Conservation (phyloP, 192 early-diverging fungal species). For the Dissophora globulifera region DNA sequence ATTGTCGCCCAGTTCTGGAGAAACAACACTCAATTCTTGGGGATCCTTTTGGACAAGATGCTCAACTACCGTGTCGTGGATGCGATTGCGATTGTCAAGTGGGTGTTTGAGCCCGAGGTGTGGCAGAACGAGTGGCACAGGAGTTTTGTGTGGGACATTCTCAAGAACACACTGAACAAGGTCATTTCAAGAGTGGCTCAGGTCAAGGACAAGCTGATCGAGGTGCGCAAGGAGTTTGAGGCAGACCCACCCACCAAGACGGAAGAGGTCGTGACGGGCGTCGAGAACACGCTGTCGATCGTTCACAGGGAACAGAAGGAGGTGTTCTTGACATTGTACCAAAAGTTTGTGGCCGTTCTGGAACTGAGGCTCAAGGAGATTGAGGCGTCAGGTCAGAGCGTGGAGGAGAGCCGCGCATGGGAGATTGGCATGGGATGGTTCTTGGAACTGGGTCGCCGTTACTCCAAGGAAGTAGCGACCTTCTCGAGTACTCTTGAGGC, state of each 20-base stretch:
- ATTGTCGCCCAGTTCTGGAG: constrained; percentile 89
- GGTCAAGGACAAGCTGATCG: constrained; percentile 64
- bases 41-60: constrained; percentile 93
- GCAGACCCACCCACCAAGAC: constrained; percentile 47
- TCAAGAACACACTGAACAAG: constrained; percentile 87
- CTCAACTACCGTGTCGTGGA: constrained; percentile 95
- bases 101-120: constrained; percentile 75
- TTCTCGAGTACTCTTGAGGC: constrained; percentile 57
- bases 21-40: constrained; percentile 89
- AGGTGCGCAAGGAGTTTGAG: constrained; percentile 51
- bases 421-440: constrained; percentile 63
- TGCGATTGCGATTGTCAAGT: constrained; percentile 80
- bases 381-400: constrained; percentile 13
- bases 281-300: constrained; percentile 72
- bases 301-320: constrained; percentile 86
- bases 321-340: constrained; percentile 77
- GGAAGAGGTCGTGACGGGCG: constrained; percentile 34
- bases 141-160: constrained; percentile 81
- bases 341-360: constrained; percentile 69
- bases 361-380: constrained; percentile 50
- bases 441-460: constrained; percentile 68
- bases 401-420: constrained; percentile 36
- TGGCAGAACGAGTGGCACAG: constrained; percentile 54
- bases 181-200: constrained; percentile 84
- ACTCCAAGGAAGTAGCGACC: constrained; percentile 59